These are phyloP conservation scores for Pichia sporocuriosa DNA, from an alignment of 805 yeast genomes.

Conservation along the genomic window DNA sequence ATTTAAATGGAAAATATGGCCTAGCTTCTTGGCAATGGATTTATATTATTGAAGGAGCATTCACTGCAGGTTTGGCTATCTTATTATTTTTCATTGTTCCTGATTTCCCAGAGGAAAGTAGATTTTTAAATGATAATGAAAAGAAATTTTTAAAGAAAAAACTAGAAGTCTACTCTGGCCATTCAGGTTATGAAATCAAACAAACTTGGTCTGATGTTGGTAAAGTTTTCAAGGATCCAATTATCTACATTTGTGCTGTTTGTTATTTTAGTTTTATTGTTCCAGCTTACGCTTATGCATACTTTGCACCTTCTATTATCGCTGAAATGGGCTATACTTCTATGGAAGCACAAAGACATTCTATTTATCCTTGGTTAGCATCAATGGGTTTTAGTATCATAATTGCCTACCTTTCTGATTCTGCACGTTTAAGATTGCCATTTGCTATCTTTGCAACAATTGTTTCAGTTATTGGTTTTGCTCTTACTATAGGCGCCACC, in stretches of 20 bases:
- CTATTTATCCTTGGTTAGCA: slow-evolving; percentile 79
- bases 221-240: slow-evolving; percentile 51
- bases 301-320: slow-evolving; percentile 64
- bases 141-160: slow-evolving; percentile 51
- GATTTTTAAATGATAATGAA: slow-evolving; percentile 47
- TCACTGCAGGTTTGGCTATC: slow-evolving; percentile 30
- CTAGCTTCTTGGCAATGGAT: slow-evolving; percentile 42
- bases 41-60: slow-evolving; percentile 34
- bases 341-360: slow-evolving; percentile 68
- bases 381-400: slow-evolving; percentile 65
- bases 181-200: slow-evolving; percentile 44
- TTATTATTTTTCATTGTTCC: slow-evolving; percentile 43
- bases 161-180: slow-evolving; percentile 45
- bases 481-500: slow-evolving; percentile 42
- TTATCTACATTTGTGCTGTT: slow-evolving; percentile 50
- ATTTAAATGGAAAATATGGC: slow-evolving; percentile 42
- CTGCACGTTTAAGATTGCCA: slow-evolving; percentile 38
- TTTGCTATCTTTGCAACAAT: slow-evolving; percentile 29
- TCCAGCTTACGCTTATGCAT: slow-evolving; percentile 73
- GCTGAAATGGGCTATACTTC: slow-evolving; percentile 57
- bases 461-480: slow-evolving; percentile 47
- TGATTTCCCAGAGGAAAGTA: slow-evolving; percentile 67
- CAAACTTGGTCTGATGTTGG: slow-evolving; percentile 40
- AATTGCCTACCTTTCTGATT: slow-evolving; percentile 60
- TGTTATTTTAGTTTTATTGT: slow-evolving; percentile 60